Base-by-base conservation (phyloP, 495 filamentous ascomycete species). In the Penicillium malachiteum region DNA sequence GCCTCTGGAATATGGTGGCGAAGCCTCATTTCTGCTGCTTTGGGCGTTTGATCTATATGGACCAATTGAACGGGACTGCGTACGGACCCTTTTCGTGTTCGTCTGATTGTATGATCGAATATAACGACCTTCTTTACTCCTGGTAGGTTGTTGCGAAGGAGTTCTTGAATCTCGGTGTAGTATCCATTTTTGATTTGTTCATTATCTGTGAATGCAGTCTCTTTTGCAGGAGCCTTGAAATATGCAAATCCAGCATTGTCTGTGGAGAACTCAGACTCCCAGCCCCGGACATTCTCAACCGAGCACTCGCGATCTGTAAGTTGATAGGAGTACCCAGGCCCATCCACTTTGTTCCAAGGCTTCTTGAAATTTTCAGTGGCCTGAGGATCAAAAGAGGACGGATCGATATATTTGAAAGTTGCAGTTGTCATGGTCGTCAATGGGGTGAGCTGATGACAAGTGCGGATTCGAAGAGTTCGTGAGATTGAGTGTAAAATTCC, bases 71-170 rank as follows among this genome's bases (percentile, higher is more conserved):
- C 90, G 7, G 91, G 89, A 16, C 69, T 70, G 21, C 90, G 79
- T 1, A 59, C 54, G 0, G 87, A 80, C 43, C 68, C 57, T 0
- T 82, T 75, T 5, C 50, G 63, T 9, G 82, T 71, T 21, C 85
- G 83, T 11, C 91, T 87, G 75, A 96, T 83, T 13, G 90, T 94
- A 76, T 96, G 89, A 81, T 96, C 91, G 79, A 96, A 96, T 64
- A 96, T 72, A 52, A 88, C 67, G 43, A 96, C 78, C 2, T 80
- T 71, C 41, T 81, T 77, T 16, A 80, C 78, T 42, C 85, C 89
- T 1, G 84, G 81, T 37, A 92, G 76, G 48, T 82, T 66, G 35
- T 79, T 63, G 1, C 87, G 75, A 0, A 96, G 70, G 41, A 95
- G 73, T 7, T 73, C 55, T 69, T 88, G 84, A 30, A 93, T 80